These are phyloP conservation scores for Solanum chiquidenum DNA, from an alignment of 257 asterid species.

Conservation along the genomic window DNA sequence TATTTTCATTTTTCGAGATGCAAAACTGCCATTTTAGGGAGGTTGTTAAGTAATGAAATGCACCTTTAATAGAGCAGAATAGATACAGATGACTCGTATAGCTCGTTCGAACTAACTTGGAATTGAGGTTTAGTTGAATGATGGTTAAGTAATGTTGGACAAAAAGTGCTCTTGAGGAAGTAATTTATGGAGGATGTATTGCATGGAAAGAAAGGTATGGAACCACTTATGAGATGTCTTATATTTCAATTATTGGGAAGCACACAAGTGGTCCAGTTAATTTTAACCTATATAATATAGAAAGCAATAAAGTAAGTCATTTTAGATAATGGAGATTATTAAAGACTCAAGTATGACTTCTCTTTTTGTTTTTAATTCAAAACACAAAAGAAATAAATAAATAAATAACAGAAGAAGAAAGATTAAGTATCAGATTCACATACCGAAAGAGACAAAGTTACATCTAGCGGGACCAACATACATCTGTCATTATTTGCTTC, in stretches of 20 bases:
- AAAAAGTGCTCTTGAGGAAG: not conserved
- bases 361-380: not conserved
- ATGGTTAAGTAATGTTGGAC: not conserved
- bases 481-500: conserved; percentile 27
- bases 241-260: not conserved
- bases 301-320: not conserved
- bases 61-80: not conserved
- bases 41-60: not conserved
- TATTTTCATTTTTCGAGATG: not conserved
- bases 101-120: not conserved
- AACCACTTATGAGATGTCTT: not conserved
- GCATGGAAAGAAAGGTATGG: not conserved
- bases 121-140: not conserved
- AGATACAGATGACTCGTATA: not conserved
- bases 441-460: conserved; percentile 63
- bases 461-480: conserved; percentile 61
- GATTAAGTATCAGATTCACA: conserved; percentile 8
- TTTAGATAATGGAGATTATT: not conserved
- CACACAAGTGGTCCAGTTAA: not conserved
- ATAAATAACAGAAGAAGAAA: not conserved
- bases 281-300: not conserved
- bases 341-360: not conserved
- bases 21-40: not conserved
- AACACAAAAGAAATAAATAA: not conserved
- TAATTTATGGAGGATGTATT: not conserved